Evolutionary conservation across 1,139 yeast genomes (phyloP).

Genomic region (Scheffersomyces quercinus): DNA sequence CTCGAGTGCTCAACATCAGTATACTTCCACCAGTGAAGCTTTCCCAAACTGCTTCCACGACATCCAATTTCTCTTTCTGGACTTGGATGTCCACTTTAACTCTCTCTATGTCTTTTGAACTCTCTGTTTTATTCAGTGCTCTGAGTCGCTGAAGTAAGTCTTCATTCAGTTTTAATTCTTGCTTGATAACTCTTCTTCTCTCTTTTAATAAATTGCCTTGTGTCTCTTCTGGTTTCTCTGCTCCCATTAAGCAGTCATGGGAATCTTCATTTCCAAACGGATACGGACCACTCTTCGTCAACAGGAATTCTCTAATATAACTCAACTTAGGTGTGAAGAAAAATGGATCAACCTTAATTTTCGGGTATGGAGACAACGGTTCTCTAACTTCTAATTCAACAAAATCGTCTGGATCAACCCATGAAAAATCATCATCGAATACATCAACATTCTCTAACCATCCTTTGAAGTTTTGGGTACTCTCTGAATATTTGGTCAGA

Average conservation of each 20-base stretch:
- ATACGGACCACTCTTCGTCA: slow-evolving; percentile 47
- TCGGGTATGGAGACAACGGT: slow-evolving; percentile 51
- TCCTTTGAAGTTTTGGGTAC: slow-evolving; percentile 6
- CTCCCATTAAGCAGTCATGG: slow-evolving; percentile 69
- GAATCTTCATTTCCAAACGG: slow-evolving; percentile 72
- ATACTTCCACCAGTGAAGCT: slow-evolving; percentile 14
- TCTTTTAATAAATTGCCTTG: slow-evolving; percentile 44
- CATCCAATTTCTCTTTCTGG: slow-evolving; percentile 28
- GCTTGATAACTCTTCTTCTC: slow-evolving; percentile 46
- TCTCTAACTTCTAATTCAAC: slow-evolving; percentile 66
- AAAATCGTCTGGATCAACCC: slow-evolving; percentile 85
- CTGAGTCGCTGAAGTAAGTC: slow-evolving; percentile 13
- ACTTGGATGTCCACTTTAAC: slow-evolving; percentile 34
- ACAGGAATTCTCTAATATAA: slow-evolving; percentile 63
- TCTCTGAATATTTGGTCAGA: neutral
- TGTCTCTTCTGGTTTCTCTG: slow-evolving; percentile 53
- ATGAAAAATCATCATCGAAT: slow-evolving; percentile 52
- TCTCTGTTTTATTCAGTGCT: slow-evolving; percentile 24
- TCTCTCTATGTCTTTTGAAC: slow-evolving; percentile 16
- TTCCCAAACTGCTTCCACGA: slow-evolving; percentile 23
- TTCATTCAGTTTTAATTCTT: slow-evolving; percentile 39
- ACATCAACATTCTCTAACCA: slow-evolving; percentile 31
- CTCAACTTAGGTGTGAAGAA: slow-evolving; percentile 74
- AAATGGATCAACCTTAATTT: slow-evolving; percentile 61
- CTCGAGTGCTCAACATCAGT: slow-evolving; percentile 16